A percentile compares a stretch with the other conserved stretches of the same genome.
Conservation (phyloP, 768 basidiomycete species). For the Dacryopinax primogenitus region DNA sequence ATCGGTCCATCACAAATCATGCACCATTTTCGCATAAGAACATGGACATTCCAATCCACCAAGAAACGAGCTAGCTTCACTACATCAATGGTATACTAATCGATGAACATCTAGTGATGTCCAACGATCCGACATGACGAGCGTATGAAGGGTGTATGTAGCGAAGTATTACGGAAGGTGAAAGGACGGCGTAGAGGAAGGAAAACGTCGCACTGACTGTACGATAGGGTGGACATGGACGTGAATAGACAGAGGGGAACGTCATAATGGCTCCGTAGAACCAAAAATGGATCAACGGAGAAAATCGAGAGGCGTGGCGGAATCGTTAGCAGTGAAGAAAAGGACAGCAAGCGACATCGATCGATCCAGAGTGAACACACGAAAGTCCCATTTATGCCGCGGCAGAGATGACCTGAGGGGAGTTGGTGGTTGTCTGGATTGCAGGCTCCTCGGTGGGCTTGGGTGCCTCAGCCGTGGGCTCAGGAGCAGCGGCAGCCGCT, state of each 20-base stretch:
- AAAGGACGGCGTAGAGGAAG: constrained; percentile 11
- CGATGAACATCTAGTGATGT: not conserved
- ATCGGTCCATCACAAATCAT: not conserved
- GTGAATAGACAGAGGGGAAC: constrained; percentile 36
- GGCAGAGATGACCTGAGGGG: constrained; percentile 61
- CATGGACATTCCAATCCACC: constrained; percentile 5
- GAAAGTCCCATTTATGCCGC: constrained; percentile 44
- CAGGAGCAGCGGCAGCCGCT: constrained; percentile 27
- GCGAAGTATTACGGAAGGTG: constrained; percentile 10
- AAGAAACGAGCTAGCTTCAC: constrained; percentile 5
- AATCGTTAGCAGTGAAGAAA: constrained; percentile 13
- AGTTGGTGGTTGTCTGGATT: constrained; percentile 33
- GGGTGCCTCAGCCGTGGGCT: constrained; percentile 25
- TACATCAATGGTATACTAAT: constrained; percentile 3
- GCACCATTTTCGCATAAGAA: not conserved
- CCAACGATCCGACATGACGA: not conserved
- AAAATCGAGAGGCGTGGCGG: constrained; percentile 9
- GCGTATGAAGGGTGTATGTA: not conserved
- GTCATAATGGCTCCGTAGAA: constrained; percentile 26
- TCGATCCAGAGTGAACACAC: not conserved
- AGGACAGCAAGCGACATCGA: constrained; percentile 10
- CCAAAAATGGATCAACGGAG: not conserved
- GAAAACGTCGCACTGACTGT: constrained; percentile 13
- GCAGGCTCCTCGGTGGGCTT: constrained; percentile 31
- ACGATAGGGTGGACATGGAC: constrained; percentile 34